Base-by-base conservation (phyloP, 306 rosid species). In the Cicer arietinum region DNA sequence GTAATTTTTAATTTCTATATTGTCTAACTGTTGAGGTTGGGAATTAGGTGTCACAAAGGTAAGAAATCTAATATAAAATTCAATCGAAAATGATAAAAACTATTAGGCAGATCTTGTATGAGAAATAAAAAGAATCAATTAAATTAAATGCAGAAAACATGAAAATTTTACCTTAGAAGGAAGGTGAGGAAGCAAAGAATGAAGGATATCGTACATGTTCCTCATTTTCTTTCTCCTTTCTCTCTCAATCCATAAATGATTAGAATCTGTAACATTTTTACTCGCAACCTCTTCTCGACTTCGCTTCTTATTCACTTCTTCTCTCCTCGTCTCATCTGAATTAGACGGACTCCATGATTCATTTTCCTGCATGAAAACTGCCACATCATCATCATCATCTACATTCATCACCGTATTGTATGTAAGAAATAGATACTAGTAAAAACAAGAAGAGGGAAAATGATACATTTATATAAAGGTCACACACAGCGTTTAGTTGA, bases 221-320 rank as follows among this genome's bases (percentile, higher is more conserved):
- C 83, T 86, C 95, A 94, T 90, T 89, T 87, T 94, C 86, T 88
- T 94, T 83, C 97, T 86, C 79, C 97, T 88, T 69, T 94, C 90
- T 76, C 96, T 90, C 81, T 94, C 97, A 0, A 90, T 85, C 90
- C 87, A 86, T 22, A 91, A 86, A 39, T 90, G 88, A 35, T 81
- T 85, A 4, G 83, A 74, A 59, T 78, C 84, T 16, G 3, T n/a
- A 22, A 22, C 25, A 18, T 3, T 65, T 20, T n/a, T 56, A 3
- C 8, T 13, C 2, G 1, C 18, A 39, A 0, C 20, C 39, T 7
- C 35, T 52, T 8, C 8, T 68, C 39, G 63, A 44, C 25, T 58
- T 41, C 52, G 8, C 65, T 80, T 76, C 80, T 72, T 72, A 2
- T 40, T 51, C 52, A 9, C 6, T 39, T 53, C 74, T n/a, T 1